A percentile compares a stretch with the other conserved stretches of the same genome.
Evolutionary conservation across 1,139 yeast genomes (phyloP).

Genomic region (Geotrichum reessii): DNA sequence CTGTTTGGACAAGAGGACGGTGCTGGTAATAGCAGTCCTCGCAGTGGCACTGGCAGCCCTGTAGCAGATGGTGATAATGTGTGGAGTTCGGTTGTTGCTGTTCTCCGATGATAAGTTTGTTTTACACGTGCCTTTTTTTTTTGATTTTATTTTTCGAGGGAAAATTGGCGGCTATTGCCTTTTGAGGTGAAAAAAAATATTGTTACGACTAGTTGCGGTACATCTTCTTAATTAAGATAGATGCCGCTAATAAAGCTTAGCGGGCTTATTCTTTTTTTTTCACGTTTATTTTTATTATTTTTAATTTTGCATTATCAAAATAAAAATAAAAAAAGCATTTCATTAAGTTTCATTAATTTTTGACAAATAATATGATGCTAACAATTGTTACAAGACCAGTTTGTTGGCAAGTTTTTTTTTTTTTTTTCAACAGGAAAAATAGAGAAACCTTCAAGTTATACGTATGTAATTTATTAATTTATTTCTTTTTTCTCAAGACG

Average conservation of each 20-base stretch:
- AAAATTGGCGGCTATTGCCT: not conserved
- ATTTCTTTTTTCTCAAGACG: not conserved
- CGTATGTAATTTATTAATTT: not conserved
- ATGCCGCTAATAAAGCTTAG: not conserved
- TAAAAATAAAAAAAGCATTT: not conserved
- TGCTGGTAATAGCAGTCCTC: not conserved
- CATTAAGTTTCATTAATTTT: not conserved
- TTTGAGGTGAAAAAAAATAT: not conserved
- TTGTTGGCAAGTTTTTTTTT: too few species aligned
- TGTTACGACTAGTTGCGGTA: not conserved
- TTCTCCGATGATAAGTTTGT: not conserved
- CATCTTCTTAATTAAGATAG: not conserved
- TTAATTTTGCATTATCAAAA: not conserved
- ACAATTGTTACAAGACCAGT: too few species aligned
- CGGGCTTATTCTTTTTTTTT: not conserved
- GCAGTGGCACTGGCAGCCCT: not conserved
- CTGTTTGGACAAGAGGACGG: not conserved
- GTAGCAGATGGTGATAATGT: not conserved
- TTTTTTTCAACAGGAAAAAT: too few species aligned
- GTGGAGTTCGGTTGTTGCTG: not conserved
- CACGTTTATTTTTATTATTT: too few species aligned
- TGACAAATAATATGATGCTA: not conserved
- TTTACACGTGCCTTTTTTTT: too few species aligned
- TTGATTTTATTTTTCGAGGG: too few species aligned
- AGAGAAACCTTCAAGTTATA: too few species aligned